Conservation (phyloP, 2,329 filamentous ascomycete species). For the Fusarium xyrophilum region DNA sequence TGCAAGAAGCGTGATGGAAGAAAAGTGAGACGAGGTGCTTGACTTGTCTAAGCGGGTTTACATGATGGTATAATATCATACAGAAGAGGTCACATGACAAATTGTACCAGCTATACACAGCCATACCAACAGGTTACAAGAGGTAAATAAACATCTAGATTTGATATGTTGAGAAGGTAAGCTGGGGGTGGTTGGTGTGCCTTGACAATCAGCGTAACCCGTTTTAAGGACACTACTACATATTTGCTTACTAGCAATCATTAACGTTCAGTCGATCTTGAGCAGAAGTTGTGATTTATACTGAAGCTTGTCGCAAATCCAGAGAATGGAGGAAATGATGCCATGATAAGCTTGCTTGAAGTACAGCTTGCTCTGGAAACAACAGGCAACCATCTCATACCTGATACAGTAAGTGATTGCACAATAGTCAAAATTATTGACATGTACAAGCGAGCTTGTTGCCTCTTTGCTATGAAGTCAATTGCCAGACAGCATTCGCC, state of each 20-base stretch:
- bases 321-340: rapidly evolving
- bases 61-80: too few relatives aligned
- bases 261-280: rapidly evolving
- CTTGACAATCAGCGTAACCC: not conserved
- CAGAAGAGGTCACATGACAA: not conserved
- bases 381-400: rapidly evolving
- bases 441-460: rapidly evolving
- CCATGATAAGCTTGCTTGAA: not conserved
- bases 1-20: rapidly evolving
- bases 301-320: not conserved
- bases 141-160: not conserved
- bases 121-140: too few relatives aligned
- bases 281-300: not conserved
- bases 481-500: rapidly evolving
- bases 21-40: not conserved
- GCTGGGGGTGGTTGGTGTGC: too few relatives aligned
- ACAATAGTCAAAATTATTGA: rapidly evolving
- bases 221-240: too few relatives aligned
- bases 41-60: too few relatives aligned
- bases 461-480: rapidly evolving
- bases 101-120: not conserved
- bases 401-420: too few relatives aligned
- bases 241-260: not conserved
- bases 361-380: not conserved
- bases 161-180: not conserved